phyloP scores from a whole-genome alignment of 2,329 filamentous ascomycete genomes.

The Aureobasidium namibiae region DNA sequence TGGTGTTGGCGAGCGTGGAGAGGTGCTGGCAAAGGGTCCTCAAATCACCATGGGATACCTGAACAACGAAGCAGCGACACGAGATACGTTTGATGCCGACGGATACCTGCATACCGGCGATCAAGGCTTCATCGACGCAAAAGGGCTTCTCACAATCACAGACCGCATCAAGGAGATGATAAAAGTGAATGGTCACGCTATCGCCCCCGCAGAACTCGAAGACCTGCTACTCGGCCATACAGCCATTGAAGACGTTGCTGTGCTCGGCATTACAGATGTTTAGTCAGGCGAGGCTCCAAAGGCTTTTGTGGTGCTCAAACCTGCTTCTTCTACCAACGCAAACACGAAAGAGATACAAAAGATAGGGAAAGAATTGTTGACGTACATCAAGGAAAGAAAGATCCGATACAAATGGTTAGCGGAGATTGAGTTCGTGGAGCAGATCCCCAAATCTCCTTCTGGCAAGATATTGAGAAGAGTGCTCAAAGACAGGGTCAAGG shows the following conservation, averaged over 20 bases:
- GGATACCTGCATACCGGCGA: slow-evolving; percentile 53
- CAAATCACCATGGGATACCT: slow-evolving; percentile 33
- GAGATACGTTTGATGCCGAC: slow-evolving; percentile 38
- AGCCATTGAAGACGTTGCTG: slow-evolving; percentile 49
- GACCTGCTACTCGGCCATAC: slow-evolving; percentile 51
- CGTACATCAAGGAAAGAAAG: slow-evolving; percentile 58
- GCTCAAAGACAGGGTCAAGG: slow-evolving; percentile 41
- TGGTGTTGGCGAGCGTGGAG: slow-evolving; percentile 43
- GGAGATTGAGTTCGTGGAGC: slow-evolving; percentile 56
- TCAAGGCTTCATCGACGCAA: slow-evolving; percentile 45
- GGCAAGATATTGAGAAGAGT: slow-evolving; percentile 65
- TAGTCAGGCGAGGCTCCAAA: slow-evolving; percentile 50
- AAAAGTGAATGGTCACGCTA: slow-evolving; percentile 57
- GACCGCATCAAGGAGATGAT: slow-evolving; percentile 62
- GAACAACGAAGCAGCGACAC: slow-evolving; percentile 25
- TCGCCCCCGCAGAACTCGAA: slow-evolving; percentile 57
- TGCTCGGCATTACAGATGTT: slow-evolving; percentile 46
- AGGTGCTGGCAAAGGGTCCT: slow-evolving; percentile 31
- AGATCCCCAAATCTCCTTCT: slow-evolving; percentile 64
- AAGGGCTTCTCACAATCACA: slow-evolving; percentile 50
- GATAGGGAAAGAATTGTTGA: slow-evolving; percentile 42
- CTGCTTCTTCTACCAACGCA: slow-evolving; percentile 18
- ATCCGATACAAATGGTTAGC: slow-evolving; percentile 61
- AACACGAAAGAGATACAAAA: slow-evolving; percentile 12
- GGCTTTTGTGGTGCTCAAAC: slow-evolving; percentile 47